Base-by-base conservation (phyloP, 2,329 filamentous ascomycete genomes). In the Aureobasidium sp. region DNA sequence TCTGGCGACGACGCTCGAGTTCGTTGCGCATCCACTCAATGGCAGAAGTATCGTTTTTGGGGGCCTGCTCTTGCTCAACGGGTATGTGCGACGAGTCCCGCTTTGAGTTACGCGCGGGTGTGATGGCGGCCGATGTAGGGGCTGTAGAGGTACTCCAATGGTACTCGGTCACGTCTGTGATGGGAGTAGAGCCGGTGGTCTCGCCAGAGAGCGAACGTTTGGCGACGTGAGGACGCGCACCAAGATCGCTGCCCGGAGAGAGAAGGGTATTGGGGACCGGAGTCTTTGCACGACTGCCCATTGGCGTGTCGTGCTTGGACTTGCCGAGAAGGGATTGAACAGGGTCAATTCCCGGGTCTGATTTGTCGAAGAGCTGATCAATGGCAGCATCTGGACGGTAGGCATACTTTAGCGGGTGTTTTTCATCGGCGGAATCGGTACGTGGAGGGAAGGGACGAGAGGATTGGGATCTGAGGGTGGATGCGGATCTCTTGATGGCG, bases 11-110 rank as follows among this genome's bases (percentile, higher is more conserved):
- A 66, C 73, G 78, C 55, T 77, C 76, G 34, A 75, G 66, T 63
- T 78, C 75, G 39, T 69, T 67, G 16, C 72, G 73, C 75, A 78
- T 77, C 76, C 76, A 77, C 42, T 77, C 76, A 3, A 72, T 69
- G 42, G 76, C 68, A 6, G 63, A 68, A 10, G 72, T 69, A 57
- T 77, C 75, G 29, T 74, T 70, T 44, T 72, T 70, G n/a, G 72
- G 71, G 3, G 70, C 67, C 44, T 58, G 66, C 29, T 65, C 64
- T 21, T 59, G 63, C 45, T 72, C 70, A 64, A 57, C 61, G 4
- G 57, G 57, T 21, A 64, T 60, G 13, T 72, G 66, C 37, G 69
- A 70, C 10, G 77, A 78, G 13, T 69, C 70, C 27, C 76, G 70
- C 63, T 77, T 76, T 6, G 76, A 78, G 45, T 66, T 69, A 16